Percentiles rank a stretch among this genome's conserved stretches.
These are phyloP conservation scores for Acacia pycnantha DNA, from an alignment of 331 rosid species.

Conservation along the genomic window DNA sequence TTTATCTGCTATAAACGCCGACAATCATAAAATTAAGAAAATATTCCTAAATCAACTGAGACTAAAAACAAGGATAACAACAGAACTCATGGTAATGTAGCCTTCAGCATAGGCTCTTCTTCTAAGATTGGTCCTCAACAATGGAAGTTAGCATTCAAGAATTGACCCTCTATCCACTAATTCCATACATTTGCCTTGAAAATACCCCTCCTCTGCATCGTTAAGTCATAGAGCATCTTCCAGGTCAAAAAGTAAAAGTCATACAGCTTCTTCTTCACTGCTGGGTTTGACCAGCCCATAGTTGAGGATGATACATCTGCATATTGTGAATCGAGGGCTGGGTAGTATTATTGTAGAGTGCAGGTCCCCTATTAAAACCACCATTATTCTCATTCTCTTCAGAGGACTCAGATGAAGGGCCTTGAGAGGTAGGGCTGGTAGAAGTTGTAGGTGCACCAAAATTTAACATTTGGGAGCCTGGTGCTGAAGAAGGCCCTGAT, in stretches of 20 bases:
- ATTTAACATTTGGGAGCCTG: slow-evolving; percentile 62
- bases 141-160: slow-evolving; percentile 46
- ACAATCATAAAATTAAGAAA: slow-evolving; percentile 25
- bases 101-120: slow-evolving; percentile 42
- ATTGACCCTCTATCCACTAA: slow-evolving; percentile 40
- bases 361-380: slow-evolving; percentile 61
- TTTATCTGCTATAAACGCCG: slow-evolving; percentile 43
- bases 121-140: slow-evolving; percentile 27
- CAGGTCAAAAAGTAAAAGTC: neutral
- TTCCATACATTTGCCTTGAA: slow-evolving; percentile 34
- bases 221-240: slow-evolving; percentile 18
- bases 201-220: slow-evolving; percentile 40
- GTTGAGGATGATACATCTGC: slow-evolving; percentile 66
- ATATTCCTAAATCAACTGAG: slow-evolving; percentile 27
- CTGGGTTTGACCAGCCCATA: slow-evolving; percentile 76
- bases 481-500: slow-evolving; percentile 54
- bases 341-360: slow-evolving; percentile 49
- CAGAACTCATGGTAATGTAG: slow-evolving; percentile 2
- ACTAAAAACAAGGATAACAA: slow-evolving; percentile 5
- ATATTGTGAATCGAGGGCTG: slow-evolving; percentile 62
- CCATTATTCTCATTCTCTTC: slow-evolving; percentile 60
- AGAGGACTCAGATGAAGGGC: slow-evolving; percentile 82
- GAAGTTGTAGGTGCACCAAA: slow-evolving; percentile 59
- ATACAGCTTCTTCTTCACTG: slow-evolving; percentile 52
- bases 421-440: slow-evolving; percentile 75